Conservation (phyloP, 2,329 filamentous ascomycete genomes). For the Curvularia verruculosa region DNA sequence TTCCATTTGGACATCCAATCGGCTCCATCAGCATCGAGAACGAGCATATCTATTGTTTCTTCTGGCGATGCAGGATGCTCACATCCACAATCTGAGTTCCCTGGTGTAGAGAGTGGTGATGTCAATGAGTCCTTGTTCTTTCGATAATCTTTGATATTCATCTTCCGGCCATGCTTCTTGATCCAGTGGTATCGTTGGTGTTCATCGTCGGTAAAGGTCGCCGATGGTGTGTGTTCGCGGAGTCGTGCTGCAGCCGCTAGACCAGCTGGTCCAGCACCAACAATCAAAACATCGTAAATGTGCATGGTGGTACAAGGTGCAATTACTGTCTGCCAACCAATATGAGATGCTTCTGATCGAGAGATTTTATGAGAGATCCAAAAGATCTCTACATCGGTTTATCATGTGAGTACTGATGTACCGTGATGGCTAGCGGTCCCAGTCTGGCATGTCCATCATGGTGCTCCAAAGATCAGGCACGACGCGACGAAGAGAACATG, state of each 20-base stretch:
- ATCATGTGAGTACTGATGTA: constrained; percentile 15
- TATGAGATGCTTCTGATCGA: neutral
- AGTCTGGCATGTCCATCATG: constrained; percentile 28
- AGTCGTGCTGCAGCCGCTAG: constrained; percentile 76
- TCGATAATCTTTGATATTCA: constrained; percentile 62
- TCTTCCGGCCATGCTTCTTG: constrained; percentile 65
- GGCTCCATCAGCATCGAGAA: constrained; percentile 69
- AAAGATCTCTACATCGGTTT: neutral
- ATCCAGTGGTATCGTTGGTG: constrained; percentile 84
- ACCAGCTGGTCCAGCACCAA: constrained; percentile 76
- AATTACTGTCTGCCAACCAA: neutral
- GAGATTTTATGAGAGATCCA: neutral
- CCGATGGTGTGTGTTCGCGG: constrained; percentile 73
- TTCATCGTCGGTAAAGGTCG: constrained; percentile 83
- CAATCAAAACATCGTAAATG: constrained; percentile 70
- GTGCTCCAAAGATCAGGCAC: constrained; percentile 25
- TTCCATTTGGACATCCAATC: constrained; percentile 76
- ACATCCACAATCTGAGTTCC: constrained; percentile 26
- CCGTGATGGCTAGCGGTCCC: constrained; percentile 29
- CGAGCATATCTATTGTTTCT: constrained; percentile 50
- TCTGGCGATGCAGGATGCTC: constrained; percentile 8
- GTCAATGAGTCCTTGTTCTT: constrained; percentile 47
- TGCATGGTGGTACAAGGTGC: constrained; percentile 21
- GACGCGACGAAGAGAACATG: constrained; percentile 3
- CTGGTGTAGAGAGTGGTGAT: constrained; percentile 33